These are phyloP conservation scores for Aspergillus pseudotamarii DNA, from an alignment of 2,329 filamentous ascomycete species.

Conservation along the genomic window DNA sequence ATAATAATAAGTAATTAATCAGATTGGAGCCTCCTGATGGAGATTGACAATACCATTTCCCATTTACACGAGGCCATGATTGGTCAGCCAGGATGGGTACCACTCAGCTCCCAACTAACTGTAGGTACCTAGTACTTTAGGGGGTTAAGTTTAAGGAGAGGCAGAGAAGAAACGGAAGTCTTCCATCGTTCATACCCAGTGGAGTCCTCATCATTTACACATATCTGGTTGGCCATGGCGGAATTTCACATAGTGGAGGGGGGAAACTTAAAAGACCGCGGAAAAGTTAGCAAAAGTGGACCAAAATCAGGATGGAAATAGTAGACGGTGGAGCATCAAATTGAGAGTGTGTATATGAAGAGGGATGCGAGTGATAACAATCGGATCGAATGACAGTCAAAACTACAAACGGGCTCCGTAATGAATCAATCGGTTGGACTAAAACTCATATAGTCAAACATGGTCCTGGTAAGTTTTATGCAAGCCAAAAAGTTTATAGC, in stretches of 20 bases:
- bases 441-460: background rate
- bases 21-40: constrained; percentile 1
- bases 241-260: background rate
- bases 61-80: background rate
- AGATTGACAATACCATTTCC: background rate
- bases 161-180: background rate
- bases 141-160: background rate
- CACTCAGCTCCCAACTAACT: background rate
- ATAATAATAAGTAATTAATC: background rate
- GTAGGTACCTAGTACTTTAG: constrained; percentile 2
- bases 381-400: background rate
- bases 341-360: background rate
- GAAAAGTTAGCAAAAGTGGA: constrained; percentile 1
- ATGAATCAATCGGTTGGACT: background rate
- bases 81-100: background rate
- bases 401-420: background rate
- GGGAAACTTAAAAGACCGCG: background rate
- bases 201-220: background rate
- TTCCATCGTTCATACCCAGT: background rate
- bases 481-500: background rate
- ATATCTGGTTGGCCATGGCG: background rate
- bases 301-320: background rate
- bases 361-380: background rate
- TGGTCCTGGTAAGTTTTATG: background rate
- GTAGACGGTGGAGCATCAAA: background rate